Conservation (phyloP, 192 early-diverging fungal species). For the Podochytrium sp. region DNA sequence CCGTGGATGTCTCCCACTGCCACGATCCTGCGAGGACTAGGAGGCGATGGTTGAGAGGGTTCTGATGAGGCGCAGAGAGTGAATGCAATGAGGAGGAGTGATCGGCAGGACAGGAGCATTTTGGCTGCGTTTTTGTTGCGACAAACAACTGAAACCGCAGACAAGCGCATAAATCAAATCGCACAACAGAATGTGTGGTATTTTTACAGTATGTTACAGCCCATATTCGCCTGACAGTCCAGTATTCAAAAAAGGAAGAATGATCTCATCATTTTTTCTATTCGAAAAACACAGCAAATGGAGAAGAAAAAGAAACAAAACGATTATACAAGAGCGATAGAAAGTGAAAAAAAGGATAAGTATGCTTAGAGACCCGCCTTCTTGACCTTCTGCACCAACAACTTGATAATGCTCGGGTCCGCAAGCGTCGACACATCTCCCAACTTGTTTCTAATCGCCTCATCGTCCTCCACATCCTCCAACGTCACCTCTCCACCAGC, state of each 20-base stretch:
- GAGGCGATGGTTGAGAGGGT: too few relatives aligned
- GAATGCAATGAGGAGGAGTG: too few relatives aligned
- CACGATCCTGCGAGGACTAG: too few relatives aligned
- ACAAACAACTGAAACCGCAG: too few relatives aligned
- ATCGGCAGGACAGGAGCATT: too few relatives aligned
- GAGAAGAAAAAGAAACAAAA: not conserved
- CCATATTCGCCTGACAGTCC: too few relatives aligned
- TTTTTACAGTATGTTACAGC: too few relatives aligned
- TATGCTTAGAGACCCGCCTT: conserved; percentile 16
- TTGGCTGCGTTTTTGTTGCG: too few relatives aligned
- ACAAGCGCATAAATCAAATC: too few relatives aligned
- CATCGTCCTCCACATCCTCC: conserved; percentile 44
- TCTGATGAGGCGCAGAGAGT: too few relatives aligned
- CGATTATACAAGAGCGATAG: not conserved
- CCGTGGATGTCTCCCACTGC: conserved; percentile 72
- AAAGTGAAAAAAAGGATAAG: not conserved
- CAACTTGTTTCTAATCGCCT: conserved; percentile 63
- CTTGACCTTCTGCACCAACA: conserved; percentile 51
- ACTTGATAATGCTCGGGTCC: conserved; percentile 70
- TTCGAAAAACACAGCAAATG: not conserved
- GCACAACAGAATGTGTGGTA: too few relatives aligned
- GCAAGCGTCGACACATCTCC: conserved; percentile 90
- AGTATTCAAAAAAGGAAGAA: too few relatives aligned
- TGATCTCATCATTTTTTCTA: not conserved
- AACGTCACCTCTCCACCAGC: conserved; percentile 74